Percentiles rank a stretch among this genome's conserved stretches.
phyloP scores from a whole-genome alignment of 768 basidiomycete species.

The Lentinula raphanica region DNA sequence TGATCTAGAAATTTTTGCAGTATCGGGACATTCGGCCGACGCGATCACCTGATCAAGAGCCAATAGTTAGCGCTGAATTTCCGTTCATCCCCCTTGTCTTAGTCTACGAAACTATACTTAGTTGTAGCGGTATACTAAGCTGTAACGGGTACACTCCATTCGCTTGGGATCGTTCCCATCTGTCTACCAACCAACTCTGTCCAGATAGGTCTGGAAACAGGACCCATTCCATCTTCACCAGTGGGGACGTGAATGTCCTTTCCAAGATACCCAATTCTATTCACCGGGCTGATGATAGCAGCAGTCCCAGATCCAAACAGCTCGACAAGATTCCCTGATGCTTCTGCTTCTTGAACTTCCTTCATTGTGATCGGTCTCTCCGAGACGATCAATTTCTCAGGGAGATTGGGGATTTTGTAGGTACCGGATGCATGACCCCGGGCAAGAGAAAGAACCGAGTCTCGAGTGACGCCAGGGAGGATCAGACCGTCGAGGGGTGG shows the following conservation, averaged over 20 bases:
- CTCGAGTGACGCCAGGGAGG: constrained; percentile 87
- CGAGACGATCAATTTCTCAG: constrained; percentile 51
- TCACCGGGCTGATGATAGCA: constrained; percentile 67
- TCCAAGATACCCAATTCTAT: constrained; percentile 69
- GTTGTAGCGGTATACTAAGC: constrained; percentile 18
- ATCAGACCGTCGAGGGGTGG: constrained; percentile 90
- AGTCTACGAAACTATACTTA: not conserved
- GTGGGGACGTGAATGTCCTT: constrained; percentile 60
- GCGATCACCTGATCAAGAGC: not conserved
- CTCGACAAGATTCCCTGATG: constrained; percentile 68
- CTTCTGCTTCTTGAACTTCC: constrained; percentile 57
- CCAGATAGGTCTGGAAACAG: constrained; percentile 67
- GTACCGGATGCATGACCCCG: constrained; percentile 52
- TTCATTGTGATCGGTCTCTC: constrained; percentile 75
- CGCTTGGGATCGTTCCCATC: constrained; percentile 68
- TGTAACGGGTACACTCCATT: constrained; percentile 64
- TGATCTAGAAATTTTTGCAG: not conserved
- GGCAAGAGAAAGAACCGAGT: constrained; percentile 72
- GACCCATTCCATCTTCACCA: constrained; percentile 73
- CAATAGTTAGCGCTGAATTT: not conserved
- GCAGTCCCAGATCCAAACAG: constrained; percentile 84
- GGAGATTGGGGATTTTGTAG: constrained; percentile 41
- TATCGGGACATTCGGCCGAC: not conserved
- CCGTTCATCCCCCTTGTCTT: too few species aligned
- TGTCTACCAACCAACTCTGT: constrained; percentile 76